phyloP scores from a whole-genome alignment of 1,284 basidiomycete genomes.

The Paramarasmius palmivorus region DNA sequence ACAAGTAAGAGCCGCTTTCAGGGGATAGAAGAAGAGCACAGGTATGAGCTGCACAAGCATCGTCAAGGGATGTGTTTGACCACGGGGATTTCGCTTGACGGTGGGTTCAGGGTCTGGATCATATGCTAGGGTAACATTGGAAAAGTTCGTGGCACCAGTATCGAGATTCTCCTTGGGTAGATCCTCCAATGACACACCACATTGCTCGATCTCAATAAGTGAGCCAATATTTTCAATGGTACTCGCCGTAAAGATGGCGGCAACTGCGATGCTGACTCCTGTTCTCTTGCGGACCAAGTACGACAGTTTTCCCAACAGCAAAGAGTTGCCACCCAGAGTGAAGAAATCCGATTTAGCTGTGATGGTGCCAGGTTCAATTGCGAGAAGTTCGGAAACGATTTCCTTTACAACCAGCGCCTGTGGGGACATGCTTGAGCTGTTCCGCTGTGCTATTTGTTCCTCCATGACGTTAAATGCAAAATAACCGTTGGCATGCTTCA shows the following conservation, averaged over 20 bases:
- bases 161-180: not conserved
- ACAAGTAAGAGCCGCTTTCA: conserved; percentile 44
- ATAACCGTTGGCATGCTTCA: conserved; percentile 21
- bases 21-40: conserved; percentile 41
- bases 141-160: not conserved
- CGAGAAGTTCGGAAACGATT: conserved; percentile 39
- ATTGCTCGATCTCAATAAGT: conserved; percentile 22
- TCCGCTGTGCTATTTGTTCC: conserved; percentile 23
- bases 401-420: conserved; percentile 36
- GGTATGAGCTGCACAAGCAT: conserved; percentile 43
- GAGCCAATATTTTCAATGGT: conserved; percentile 40
- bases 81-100: conserved; percentile 20
- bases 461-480: conserved; percentile 39
- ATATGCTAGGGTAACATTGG: conserved; percentile 2
- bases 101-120: conserved; percentile 3
- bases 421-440: conserved; percentile 31
- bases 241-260: conserved; percentile 40
- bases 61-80: conserved; percentile 36
- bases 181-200: not conserved
- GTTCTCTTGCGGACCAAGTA: conserved; percentile 40
- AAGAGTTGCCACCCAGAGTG: conserved; percentile 44
- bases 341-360: conserved; percentile 42
- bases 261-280: conserved; percentile 35
- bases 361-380: conserved; percentile 33
- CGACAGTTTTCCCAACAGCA: conserved; percentile 43